Percentiles rank a stretch among this genome's conserved stretches.
phyloP scores from a whole-genome alignment of 2,329 filamentous ascomycete species.

The Ascocoryne sarcoides region DNA sequence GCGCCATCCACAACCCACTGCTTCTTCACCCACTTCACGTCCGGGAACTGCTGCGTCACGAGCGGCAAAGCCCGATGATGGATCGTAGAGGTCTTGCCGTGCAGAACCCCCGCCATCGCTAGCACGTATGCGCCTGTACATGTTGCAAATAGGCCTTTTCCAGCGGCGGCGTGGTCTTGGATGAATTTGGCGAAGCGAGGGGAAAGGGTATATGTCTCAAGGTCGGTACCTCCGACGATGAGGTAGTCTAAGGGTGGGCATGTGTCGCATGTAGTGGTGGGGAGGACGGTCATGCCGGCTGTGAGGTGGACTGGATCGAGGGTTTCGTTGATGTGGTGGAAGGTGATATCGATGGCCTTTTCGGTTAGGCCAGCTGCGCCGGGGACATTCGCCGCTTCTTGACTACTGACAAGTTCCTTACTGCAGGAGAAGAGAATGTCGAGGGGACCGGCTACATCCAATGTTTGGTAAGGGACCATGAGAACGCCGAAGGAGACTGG shows the following conservation, averaged over 20 bases:
- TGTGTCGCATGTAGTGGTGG: slow-evolving; percentile 23
- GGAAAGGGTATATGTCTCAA: slow-evolving; percentile 22
- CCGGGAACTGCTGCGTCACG: slow-evolving; percentile 28
- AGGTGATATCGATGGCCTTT: slow-evolving; percentile 17
- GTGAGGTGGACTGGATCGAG: slow-evolving; percentile 13
- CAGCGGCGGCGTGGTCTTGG: slow-evolving; percentile 29
- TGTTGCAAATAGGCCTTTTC: slow-evolving; percentile 30
- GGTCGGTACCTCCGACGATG: slow-evolving; percentile 29
- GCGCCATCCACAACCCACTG: slow-evolving; percentile 39
- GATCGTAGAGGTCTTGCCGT: slow-evolving; percentile 35
- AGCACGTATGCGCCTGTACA: slow-evolving; percentile 32
- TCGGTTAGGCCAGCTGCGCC: slow-evolving; percentile 3
- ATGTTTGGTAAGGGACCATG: slow-evolving; percentile 14
- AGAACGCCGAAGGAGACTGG: neutral
- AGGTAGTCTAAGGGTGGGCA: slow-evolving; percentile 33
- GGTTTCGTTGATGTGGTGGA: slow-evolving; percentile 14
- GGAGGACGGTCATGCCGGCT: slow-evolving; percentile 8
- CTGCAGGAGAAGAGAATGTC: slow-evolving; percentile 20
- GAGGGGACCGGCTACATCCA: slow-evolving; percentile 21
- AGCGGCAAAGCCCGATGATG: slow-evolving; percentile 31
- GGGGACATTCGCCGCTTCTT: slow-evolving; percentile 1
- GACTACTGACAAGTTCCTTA: slow-evolving; percentile 1
- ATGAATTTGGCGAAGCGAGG: slow-evolving; percentile 29
- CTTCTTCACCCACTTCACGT: slow-evolving; percentile 36
- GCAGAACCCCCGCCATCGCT: slow-evolving; percentile 31